Conservation (phyloP, 192 early-diverging fungal species). For the Chytriomyces hyalinus region DNA sequence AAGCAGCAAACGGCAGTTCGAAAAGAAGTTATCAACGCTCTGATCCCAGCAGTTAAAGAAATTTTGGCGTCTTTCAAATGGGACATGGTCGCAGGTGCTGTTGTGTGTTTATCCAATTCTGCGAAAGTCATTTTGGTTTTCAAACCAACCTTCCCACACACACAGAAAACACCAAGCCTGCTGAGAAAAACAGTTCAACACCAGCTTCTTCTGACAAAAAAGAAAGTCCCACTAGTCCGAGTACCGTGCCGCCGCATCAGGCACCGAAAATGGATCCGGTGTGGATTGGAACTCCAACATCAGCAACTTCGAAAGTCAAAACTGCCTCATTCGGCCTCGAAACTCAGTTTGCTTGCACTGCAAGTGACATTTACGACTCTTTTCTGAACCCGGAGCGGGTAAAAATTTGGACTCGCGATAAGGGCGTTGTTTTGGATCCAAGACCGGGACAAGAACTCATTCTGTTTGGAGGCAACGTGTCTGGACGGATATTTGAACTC, state of each 20-base stretch:
- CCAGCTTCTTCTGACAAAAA: neutral
- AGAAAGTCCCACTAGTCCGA: conserved; percentile 54
- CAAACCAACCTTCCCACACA: neutral
- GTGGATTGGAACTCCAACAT: conserved; percentile 42
- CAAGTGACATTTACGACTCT: conserved; percentile 79
- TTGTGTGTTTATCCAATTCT: neutral
- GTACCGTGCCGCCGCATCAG: conserved; percentile 64
- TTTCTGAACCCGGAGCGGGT: conserved; percentile 77
- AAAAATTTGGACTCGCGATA: conserved; percentile 77
- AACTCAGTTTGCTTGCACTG: conserved; percentile 82
- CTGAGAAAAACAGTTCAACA: neutral
- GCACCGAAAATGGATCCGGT: conserved; percentile 17
- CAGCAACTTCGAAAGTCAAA: conserved; percentile 55
- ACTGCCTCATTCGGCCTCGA: conserved; percentile 67
- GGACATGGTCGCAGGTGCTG: conserved; percentile 69
- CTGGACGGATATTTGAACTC: neutral
- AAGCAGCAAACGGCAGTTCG: neutral
- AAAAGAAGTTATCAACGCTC: neutral
- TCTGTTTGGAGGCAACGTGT: conserved; percentile 3
- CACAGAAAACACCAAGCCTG: neutral
- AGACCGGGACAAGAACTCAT: conserved; percentile 18
- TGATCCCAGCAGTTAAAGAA: conserved; percentile 18
- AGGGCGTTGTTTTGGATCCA: conserved; percentile 64
- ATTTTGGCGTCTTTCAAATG: conserved; percentile 67
- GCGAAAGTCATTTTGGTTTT: neutral